A percentile compares a stretch with the other conserved stretches of the same genome.
These are phyloP conservation scores for Tuber melanosporum DNA, from an alignment of 495 filamentous ascomycete genomes.

Conservation along the genomic window DNA sequence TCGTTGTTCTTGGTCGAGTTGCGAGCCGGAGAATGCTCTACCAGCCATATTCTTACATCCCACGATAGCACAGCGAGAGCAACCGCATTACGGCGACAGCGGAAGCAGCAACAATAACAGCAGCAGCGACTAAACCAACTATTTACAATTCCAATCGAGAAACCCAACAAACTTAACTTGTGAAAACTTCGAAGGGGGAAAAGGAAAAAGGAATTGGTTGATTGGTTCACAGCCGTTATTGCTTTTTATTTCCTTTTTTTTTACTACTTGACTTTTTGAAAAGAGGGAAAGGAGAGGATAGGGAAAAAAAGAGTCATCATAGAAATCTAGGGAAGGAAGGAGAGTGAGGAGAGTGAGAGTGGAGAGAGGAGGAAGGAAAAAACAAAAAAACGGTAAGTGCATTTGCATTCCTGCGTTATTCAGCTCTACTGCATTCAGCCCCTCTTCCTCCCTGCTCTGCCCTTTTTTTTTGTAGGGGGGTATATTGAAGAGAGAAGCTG, in stretches of 20 bases:
- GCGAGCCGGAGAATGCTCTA: constrained; percentile 32
- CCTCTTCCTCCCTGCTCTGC: constrained; percentile 3
- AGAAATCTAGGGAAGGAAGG: background rate
- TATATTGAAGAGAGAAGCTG: background rate
- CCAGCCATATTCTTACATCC: constrained; percentile 28
- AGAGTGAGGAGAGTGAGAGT: constrained; percentile 13
- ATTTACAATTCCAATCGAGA: constrained; percentile 10
- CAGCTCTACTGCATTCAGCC: background rate
- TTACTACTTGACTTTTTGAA: constrained; percentile 33
- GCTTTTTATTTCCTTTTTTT: constrained; percentile 22
- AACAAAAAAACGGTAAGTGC: constrained; percentile 1
- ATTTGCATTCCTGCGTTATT: constrained; percentile 5
- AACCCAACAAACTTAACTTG: constrained; percentile 21
- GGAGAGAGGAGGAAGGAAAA: constrained; percentile 14
- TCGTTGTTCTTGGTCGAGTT: constrained; percentile 27
- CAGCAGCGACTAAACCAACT: constrained; percentile 3
- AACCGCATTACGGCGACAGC: background rate
- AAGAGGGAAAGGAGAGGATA: constrained; percentile 12
- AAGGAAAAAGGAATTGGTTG: constrained; percentile 21
- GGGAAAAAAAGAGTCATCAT: background rate
- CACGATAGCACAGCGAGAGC: constrained; percentile 26
- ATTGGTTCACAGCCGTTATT: constrained; percentile 25
- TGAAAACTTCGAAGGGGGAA: constrained; percentile 27
- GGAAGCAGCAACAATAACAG: background rate
- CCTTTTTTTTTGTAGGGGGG: background rate